A percentile compares a stretch with the other conserved stretches of the same genome.
phyloP scores from a whole-genome alignment of 2,329 filamentous ascomycete genomes.

The Stagonosporopsis cucurbitacearum region DNA sequence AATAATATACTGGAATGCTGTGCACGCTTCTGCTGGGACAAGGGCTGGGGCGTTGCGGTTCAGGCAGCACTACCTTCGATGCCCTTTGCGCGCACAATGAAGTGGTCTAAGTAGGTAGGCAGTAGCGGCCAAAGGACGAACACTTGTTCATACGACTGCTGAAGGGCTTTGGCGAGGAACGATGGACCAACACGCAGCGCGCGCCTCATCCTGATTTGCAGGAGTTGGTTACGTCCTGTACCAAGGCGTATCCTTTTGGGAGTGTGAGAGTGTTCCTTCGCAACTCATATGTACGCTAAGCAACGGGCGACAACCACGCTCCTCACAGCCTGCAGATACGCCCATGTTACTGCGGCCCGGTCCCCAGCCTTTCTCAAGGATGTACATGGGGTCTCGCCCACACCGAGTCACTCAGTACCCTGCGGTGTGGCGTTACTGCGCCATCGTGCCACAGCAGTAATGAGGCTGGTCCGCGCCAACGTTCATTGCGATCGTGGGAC shows the following conservation, averaged over 20 bases:
- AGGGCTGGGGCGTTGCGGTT: neutral
- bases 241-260: neutral
- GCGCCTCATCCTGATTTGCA: neutral
- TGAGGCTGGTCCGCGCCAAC: neutral
- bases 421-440: neutral
- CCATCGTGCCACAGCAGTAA: neutral
- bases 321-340: neutral
- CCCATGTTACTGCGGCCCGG: neutral
- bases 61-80: neutral
- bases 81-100: neutral
- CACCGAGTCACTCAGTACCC: neutral
- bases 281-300: neutral
- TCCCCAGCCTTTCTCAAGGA: neutral
- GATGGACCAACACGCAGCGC: neutral
- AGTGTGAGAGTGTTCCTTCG: no score
- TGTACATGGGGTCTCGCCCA: neutral
- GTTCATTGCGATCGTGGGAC: neutral
- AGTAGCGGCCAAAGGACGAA: neutral
- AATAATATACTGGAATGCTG: neutral
- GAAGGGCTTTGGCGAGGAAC: neutral
- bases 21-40: neutral
- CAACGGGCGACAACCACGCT: neutral
- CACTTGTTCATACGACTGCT: neutral
- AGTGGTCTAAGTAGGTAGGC: neutral
- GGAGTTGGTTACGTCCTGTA: neutral